A percentile compares a stretch with the other conserved stretches of the same genome.
These are phyloP conservation scores for Podospora bellae-mahoneyi DNA, from an alignment of 495 filamentous ascomycete species.

Conservation along the genomic window DNA sequence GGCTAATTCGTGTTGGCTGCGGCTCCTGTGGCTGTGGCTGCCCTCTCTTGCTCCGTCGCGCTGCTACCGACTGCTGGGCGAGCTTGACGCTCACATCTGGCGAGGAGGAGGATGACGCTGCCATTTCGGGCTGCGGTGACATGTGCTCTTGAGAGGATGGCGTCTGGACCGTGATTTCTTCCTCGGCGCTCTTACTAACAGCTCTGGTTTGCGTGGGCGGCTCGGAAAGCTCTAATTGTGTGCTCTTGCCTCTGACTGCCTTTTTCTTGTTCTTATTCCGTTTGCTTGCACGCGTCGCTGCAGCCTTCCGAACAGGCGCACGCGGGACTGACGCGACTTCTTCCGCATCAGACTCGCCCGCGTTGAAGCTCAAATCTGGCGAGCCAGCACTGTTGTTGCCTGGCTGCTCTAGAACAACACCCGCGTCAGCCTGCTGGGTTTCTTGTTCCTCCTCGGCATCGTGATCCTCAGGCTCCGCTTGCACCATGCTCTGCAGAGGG, in stretches of 20 bases:
- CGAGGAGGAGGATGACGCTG: slow-evolving; percentile 7
- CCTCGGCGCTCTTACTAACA: slow-evolving; percentile 1
- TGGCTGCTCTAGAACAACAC: not conserved
- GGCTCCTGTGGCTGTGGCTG: not conserved
- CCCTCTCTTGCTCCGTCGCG: slow-evolving; percentile 26
- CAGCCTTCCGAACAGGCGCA: not conserved
- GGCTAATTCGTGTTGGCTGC: slow-evolving; percentile 29
- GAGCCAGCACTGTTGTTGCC: not conserved
- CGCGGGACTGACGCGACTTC: not conserved
- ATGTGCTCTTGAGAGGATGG: not conserved
- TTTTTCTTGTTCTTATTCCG: not conserved
- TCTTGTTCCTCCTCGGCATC: not conserved
- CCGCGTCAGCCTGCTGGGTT: not conserved
- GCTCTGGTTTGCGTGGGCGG: not conserved
- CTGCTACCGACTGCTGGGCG: slow-evolving; percentile 35
- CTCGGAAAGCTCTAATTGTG: not conserved
- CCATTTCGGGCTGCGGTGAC: not conserved
- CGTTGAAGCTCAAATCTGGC: not conserved
- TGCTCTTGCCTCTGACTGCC: not conserved
- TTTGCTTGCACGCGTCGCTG: not conserved
- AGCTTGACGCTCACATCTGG: slow-evolving; percentile 36
- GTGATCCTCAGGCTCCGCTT: not conserved
- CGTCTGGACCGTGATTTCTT: slow-evolving; percentile 11
- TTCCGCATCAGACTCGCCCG: slow-evolving; percentile 16
- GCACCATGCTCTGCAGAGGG: slow-evolving; percentile 15